Evolutionary conservation across 2,329 filamentous ascomycete species (phyloP).

Genomic region (Apiospora sp.): DNA sequence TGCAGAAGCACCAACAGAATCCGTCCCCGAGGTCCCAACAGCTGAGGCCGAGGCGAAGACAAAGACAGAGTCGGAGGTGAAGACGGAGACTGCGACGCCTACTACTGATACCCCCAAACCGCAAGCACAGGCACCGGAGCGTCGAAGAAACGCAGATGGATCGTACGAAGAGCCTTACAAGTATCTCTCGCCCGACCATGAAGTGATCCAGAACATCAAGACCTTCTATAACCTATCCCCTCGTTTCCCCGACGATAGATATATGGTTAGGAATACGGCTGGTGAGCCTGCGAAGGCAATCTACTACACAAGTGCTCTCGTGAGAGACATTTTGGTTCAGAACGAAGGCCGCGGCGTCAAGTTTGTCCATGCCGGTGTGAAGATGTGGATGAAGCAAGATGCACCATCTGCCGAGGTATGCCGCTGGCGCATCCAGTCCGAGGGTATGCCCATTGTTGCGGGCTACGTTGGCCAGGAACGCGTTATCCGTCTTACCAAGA

Average conservation of each 20-base stretch:
- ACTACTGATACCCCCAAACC: conserved; percentile 35
- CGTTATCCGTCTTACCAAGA: conserved; percentile 76
- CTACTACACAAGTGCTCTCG: conserved; percentile 90
- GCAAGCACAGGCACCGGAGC: conserved; percentile 47
- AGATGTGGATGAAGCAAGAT: conserved; percentile 99
- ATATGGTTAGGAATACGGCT: conserved; percentile 93
- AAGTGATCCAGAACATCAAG: conserved; percentile 79
- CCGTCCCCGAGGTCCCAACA: conserved; percentile 33
- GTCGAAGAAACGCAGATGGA: conserved; percentile 54
- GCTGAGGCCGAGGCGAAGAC: conserved; percentile 29
- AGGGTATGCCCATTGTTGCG: conserved; percentile 90
- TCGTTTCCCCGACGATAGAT: conserved; percentile 88
- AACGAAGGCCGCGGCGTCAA: conserved; percentile 94
- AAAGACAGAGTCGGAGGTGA: conserved; percentile 30
- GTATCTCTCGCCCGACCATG: conserved; percentile 78
- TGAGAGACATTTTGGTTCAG: conserved; percentile 82
- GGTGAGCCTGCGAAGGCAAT: conserved; percentile 92
- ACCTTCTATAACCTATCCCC: conserved; percentile 85
- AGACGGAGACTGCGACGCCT: conserved; percentile 30
- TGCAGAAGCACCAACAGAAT: conserved; percentile 26
- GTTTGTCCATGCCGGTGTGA: conserved; percentile 95
- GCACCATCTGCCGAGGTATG: conserved; percentile 86
- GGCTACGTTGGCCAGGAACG: conserved; percentile 85
- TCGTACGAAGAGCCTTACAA: conserved; percentile 93
- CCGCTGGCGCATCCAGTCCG: conserved; percentile 93